Base-by-base conservation (phyloP, 441 rosid species). In the Aleurites moluccanus region DNA sequence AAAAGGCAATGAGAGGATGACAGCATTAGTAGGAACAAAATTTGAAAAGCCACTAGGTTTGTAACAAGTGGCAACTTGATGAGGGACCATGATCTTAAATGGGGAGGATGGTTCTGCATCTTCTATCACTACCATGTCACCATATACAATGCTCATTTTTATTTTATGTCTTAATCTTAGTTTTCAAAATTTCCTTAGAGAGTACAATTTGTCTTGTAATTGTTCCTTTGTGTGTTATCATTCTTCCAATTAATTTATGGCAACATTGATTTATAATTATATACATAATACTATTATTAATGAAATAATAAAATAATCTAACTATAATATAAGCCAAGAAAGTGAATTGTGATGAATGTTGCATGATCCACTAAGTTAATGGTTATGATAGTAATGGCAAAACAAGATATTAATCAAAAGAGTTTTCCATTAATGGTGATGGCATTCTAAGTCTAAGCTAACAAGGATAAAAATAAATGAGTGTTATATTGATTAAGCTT, bases 181-280 rank as follows among this genome's bases (percentile, higher is more conserved):
- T 67, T 47, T 35, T n/a, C 7, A 50, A 64, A 72, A 62, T 63
- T 61, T 67, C 64, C 69, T 30, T 67, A 78, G 71, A 79, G 74
- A 65, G 59, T 61, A 70, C 77, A 67, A 33, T 74, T 71, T 77
- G 80, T 74, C 82, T 73, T 74, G 45, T 77, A 76, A 73, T 56
- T 77, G 82, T 77, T 77, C 62, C 63, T 42, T 38, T 49, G 21
- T 16, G 30, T 50, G 15, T 16, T 15, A 47, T 47, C 40, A 25
- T 67, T 67, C n/a, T 15, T 18, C 49, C 45, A 38, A 72, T 64
- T 38, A 60, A 35, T 67, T n/a, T 66, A 60, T 62, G n/a, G 38
- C 38, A 7, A 27, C 2, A 10, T 67, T 15, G 35, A 68, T 49
- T 68, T 10, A 50, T 57, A 57, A 57, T 56, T 57, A 23, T 8